Conservation (phyloP, 108 stramenopile genomes). For the Pseudonitzschia multistriata region DNA sequence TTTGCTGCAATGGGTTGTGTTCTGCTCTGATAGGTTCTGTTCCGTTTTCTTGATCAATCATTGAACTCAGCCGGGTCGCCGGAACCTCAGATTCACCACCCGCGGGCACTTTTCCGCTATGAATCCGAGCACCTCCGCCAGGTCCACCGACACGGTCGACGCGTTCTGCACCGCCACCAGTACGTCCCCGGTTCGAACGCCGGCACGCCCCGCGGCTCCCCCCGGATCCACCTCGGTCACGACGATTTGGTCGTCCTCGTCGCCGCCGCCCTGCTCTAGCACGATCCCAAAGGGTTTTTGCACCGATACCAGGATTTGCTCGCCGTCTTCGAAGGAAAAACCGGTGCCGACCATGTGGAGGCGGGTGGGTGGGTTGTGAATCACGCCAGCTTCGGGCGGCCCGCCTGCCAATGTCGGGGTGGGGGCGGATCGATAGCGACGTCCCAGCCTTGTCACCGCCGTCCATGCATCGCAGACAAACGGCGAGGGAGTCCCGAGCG, state of each 20-base stretch:
- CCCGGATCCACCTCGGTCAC: slow-evolving; percentile 38
- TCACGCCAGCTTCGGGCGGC: no score
- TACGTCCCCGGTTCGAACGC: slow-evolving; percentile 46
- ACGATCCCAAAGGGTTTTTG: slow-evolving; percentile 63
- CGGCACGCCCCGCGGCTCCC: slow-evolving; percentile 44
- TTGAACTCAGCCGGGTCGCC: background rate
- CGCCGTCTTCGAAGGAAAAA: slow-evolving; percentile 56
- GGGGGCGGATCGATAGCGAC: background rate
- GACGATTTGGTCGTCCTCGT: background rate
- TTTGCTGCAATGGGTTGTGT: no score
- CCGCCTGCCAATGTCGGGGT: no score
- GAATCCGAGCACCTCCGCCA: slow-evolving; percentile 46
- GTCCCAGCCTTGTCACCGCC: background rate
- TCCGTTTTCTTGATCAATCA: background rate
- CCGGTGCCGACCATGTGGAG: slow-evolving; percentile 34
- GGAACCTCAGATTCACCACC: slow-evolving; percentile 53
- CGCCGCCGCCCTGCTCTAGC: slow-evolving; percentile 43
- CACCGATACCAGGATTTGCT: slow-evolving; percentile 54
- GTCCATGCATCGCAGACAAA: slow-evolving; percentile 1
- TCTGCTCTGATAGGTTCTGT: no score
- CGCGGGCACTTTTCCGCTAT: slow-evolving; percentile 44
- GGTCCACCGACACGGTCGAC: slow-evolving; percentile 33
- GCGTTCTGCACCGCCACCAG: slow-evolving; percentile 59
- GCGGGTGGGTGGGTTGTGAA: background rate
- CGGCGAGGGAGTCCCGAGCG: background rate